Conservation (phyloP, 2,329 filamentous ascomycete genomes). For the Pezizomycotina sp. region DNA sequence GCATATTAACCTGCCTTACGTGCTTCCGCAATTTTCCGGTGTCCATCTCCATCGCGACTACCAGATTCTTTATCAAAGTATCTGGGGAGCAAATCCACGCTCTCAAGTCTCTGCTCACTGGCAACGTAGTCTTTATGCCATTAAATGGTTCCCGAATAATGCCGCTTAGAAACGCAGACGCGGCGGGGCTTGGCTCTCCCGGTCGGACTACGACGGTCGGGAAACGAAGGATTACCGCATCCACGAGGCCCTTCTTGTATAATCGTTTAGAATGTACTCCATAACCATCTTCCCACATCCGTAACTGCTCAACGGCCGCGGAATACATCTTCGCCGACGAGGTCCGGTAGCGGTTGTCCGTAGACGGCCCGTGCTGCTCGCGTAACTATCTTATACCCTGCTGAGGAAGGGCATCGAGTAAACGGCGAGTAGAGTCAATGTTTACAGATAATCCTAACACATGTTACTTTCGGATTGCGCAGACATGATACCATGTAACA, state of each 20-base stretch:
- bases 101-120: constrained; percentile 36
- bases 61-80: constrained; percentile 38
- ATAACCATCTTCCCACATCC: constrained; percentile 47
- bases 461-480: constrained; percentile 46
- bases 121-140: constrained; percentile 38
- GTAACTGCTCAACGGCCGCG: constrained; percentile 46
- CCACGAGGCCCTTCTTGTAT: constrained; percentile 43
- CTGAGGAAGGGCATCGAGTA: constrained; percentile 38
- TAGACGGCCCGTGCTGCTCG: constrained; percentile 48
- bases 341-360: constrained; percentile 39
- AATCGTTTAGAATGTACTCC: constrained; percentile 46
- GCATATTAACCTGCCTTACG: constrained; percentile 41
- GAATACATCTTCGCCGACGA: constrained; percentile 38
- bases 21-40: constrained; percentile 35
- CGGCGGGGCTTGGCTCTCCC: constrained; percentile 43
- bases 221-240: constrained; percentile 42
- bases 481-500: constrained; percentile 54
- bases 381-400: constrained; percentile 43
- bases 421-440: constrained; percentile 40
- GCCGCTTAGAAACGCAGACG: constrained; percentile 46
- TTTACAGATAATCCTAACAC: constrained; percentile 43
- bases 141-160: constrained; percentile 48
- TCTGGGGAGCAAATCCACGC: constrained; percentile 41
- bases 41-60: no score
- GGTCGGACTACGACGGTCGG: constrained; percentile 47